Base-by-base conservation (phyloP, 2,329 filamentous ascomycete species). In the Claviceps pazoutovae region DNA sequence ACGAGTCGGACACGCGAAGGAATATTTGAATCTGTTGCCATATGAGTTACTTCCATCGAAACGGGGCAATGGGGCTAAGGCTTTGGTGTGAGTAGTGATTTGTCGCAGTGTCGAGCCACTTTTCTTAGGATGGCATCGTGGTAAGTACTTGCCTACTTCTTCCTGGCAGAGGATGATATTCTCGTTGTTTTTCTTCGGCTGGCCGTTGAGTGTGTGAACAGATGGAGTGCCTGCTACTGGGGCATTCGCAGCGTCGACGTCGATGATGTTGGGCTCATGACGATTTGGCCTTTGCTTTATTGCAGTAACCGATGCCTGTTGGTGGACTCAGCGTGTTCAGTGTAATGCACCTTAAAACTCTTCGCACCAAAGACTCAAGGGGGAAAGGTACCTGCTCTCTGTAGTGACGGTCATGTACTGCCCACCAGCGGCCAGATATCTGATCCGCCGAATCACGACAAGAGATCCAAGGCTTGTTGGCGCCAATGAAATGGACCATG, bases 401-500 rank as follows among this genome's bases (percentile, higher is more conserved):
- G 64, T 94, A 90, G 70, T 97, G 90, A 56, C 80, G 76, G 68
- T 97, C 91, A 64, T 95, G 95, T 43, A 95, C 86, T 45, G 88
- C 80, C 91, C 91, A 98, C 93, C 93, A 98, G 62, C 82, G 80
- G 54, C 82, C 84, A 43, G 89, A 71, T 72, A 97, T 83, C 68
- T 96, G 86, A 62, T 87, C 83, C 64, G 90, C 95, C 0, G 74
- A 70, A 47, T 75, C 63, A 58, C 83, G 75, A 39, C 82, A 82
- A 54, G 80, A 70, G 21, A 77, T 76, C 93, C 93, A 98, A 0
- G 93, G 93, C 71, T 98, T 98, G 52, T 87, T 78, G 53, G 82
- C 70, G 43, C 93, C 93, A 61, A 98, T 97, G 68, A 96, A 98
- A 70, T 98, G 93, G 26, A 95, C 84, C 72, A 94, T 79, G 63